These are phyloP conservation scores for Leccinum pallidistipes DNA, from an alignment of 1,284 basidiomycete species.

Conservation along the genomic window DNA sequence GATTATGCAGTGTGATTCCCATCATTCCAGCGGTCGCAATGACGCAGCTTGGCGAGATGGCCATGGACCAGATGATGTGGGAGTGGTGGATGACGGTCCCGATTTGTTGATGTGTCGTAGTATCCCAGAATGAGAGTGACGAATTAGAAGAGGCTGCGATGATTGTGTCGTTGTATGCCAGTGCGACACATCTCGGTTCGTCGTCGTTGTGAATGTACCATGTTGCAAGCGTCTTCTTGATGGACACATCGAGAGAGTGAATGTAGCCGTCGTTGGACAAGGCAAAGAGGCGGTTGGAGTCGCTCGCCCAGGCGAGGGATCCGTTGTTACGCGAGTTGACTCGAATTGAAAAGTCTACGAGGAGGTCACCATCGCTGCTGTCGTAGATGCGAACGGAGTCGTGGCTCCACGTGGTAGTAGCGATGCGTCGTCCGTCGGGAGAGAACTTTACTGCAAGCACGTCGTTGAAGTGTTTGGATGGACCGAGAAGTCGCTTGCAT, in stretches of 20 bases:
- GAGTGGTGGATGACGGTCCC: not conserved
- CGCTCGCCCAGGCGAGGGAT: not conserved
- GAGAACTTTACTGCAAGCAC: no score
- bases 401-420: not conserved
- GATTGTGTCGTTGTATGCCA: no score
- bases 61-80: not conserved
- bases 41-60: not conserved
- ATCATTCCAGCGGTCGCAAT: not conserved
- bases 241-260: no score
- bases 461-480: no score
- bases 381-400: slow-evolving; percentile 23
- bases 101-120: no score
- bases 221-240: not conserved
- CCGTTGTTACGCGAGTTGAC: not conserved
- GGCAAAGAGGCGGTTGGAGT: not conserved
- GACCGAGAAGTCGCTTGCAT: no score
- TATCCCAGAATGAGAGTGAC: no score
- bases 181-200: not conserved
- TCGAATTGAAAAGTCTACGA: not conserved
- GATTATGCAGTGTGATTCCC: no score
- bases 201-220: not conserved
- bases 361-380: no score
- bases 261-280: not conserved
- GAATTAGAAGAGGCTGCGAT: no score
- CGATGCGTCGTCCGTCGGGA: not conserved